A percentile compares a stretch with the other conserved stretches of the same genome.
These are phyloP conservation scores for Claviceps pusilla DNA, from an alignment of 2,329 filamentous ascomycete species.

Conservation along the genomic window DNA sequence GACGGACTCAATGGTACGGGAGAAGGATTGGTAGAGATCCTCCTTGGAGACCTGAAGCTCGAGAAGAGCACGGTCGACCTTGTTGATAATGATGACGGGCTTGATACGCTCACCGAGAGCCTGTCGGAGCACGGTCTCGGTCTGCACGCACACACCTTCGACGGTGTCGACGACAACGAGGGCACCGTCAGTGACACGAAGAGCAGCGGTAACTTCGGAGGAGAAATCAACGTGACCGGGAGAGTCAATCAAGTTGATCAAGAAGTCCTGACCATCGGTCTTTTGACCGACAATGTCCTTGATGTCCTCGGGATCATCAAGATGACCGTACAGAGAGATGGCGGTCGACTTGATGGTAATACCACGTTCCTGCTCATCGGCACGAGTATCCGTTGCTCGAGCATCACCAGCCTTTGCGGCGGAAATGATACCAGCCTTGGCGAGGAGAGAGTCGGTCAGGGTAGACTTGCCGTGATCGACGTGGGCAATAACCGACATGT, in stretches of 20 bases:
- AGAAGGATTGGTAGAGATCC: conserved; percentile 99
- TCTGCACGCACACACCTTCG: conserved; percentile 99
- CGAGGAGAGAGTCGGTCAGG: conserved; percentile 96
- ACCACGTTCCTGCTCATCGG: conserved; percentile 98
- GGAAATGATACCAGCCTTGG: conserved; percentile 99
- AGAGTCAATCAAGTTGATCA: conserved; percentile 99
- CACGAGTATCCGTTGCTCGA: conserved; percentile 90
- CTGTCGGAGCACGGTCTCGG: conserved; percentile 97
- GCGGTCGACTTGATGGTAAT: conserved; percentile 99
- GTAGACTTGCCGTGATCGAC: conserved; percentile 99
- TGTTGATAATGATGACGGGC: conserved; percentile 99
- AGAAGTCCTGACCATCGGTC: conserved; percentile 86
- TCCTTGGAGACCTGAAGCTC: conserved; percentile 98
- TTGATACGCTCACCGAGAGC: conserved; percentile 99
- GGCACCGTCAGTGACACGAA: conserved; percentile 99
- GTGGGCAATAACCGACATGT: conserved; percentile 99
- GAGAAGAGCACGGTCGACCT: conserved; percentile 98
- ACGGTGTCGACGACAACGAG: conserved; percentile 99
- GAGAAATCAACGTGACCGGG: conserved; percentile 99
- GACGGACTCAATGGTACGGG: conserved; percentile 97
- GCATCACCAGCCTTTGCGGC: conserved; percentile 91
- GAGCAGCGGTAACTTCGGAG: conserved; percentile 95
- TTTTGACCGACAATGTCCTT: conserved; percentile 87
- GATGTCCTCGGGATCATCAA: conserved; percentile 68
- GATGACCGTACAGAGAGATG: conserved; percentile 89